Base-by-base conservation (phyloP, 2,329 filamentous ascomycete species). In the Celoporthe dispersa region DNA sequence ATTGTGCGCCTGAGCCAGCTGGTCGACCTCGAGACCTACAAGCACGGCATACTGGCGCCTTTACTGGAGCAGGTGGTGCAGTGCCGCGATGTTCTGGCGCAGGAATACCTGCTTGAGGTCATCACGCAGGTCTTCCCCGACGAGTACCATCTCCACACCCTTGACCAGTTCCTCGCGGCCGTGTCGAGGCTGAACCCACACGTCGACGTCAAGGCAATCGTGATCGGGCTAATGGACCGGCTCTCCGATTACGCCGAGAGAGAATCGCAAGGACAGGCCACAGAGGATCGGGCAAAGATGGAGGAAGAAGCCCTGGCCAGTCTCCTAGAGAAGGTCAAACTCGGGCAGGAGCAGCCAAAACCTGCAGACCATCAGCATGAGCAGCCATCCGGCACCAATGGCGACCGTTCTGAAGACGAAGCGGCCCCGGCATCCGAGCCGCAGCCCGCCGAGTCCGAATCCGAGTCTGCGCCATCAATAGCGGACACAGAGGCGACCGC, bases 121-220 rank as follows among this genome's bases (percentile, higher is more conserved):
- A 97, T 99, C 74, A 99, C 95, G 6, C 97, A 99, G 81, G 96
- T 98, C 66, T 99, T 99, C 84, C 96, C 96, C 0, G 96, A 99
- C 81, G 96, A 99, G 78, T 99, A 95, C 79, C 97, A 99, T 81
- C 88, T 99, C 31, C 94, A 99, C 79, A 99, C 96, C 0, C 88
- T 99, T 41, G 96, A 98, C 78, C 92, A 98, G 78, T 93, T 99
- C 79, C 89, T 99, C 44, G 96, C 92, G 11, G 96, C 96, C 8
- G 97, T 97, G 44, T 94, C 95, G 19, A 88, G 95, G 70, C 85
- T 99, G 51, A 98, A 99, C 77, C 96, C 95, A 0, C 93, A 98
- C 77, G 96, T 99, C 76, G 97, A 99, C 75, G 91, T 99, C 82
- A 99, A 99, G 83, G 92, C 93, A 62, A 99, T 99, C 70, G 95